Percentiles rank a stretch among this genome's conserved stretches.
Evolutionary conservation across 192 early-diverging fungal species (phyloP).

Genomic region (Gonapodya sp.): DNA sequence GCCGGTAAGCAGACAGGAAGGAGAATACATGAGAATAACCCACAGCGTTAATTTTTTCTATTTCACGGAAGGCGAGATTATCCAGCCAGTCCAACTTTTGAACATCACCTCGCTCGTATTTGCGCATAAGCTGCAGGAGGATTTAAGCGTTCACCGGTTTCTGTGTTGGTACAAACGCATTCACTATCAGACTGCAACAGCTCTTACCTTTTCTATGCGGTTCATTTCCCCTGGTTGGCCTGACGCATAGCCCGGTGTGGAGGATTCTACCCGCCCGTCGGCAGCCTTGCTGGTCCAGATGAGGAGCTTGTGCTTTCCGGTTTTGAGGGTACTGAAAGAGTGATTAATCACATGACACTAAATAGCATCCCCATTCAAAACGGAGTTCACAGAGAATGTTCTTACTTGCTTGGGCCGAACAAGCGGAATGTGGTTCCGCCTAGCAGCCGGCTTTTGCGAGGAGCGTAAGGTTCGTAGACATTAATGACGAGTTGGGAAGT

Average conservation of each 20-base stretch:
- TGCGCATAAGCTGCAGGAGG: conserved; percentile 47
- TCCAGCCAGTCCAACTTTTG: conserved; percentile 86
- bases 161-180: conserved; percentile 19
- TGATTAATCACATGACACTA: no score
- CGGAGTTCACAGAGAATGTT: conserved; percentile 13
- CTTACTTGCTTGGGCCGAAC: conserved; percentile 71
- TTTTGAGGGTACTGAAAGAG: conserved; percentile 62
- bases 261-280: conserved; percentile 43
- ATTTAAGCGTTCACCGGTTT: background rate
- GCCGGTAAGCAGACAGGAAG: background rate
- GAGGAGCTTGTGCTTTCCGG: conserved; percentile 70
- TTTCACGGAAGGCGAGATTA: conserved; percentile 75
- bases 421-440: conserved; percentile 70
- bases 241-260: conserved; percentile 40
- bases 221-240: conserved; percentile 61
- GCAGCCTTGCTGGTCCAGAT: conserved; percentile 60
- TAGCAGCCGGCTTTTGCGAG: conserved; percentile 59
- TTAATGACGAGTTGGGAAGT: conserved; percentile 60
- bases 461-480: conserved; percentile 70
- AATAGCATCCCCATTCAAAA: background rate
- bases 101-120: conserved; percentile 83
- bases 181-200: no score
- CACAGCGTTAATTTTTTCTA: conserved; percentile 71
- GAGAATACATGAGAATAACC: background rate
- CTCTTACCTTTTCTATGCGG: conserved; percentile 77